Evolutionary conservation across 1,284 basidiomycete species (phyloP).

Genomic region (Tilletia setariae): DNA sequence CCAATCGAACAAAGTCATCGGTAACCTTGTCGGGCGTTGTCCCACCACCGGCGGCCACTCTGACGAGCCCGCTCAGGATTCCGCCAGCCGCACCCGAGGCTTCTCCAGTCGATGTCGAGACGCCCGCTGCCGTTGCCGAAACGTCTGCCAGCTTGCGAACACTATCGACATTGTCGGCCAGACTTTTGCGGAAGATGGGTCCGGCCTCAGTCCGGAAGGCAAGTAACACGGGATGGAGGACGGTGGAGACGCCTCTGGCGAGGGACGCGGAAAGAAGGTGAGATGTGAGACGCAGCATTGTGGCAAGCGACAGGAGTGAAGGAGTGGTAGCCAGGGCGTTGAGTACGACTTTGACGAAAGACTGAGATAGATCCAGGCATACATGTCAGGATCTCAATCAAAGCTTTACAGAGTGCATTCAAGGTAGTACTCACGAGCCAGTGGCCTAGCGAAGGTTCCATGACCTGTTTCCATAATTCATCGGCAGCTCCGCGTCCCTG

Average conservation of each 20-base stretch:
- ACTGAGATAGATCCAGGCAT: background rate
- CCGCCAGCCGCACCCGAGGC: background rate
- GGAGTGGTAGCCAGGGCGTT: background rate
- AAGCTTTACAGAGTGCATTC: background rate
- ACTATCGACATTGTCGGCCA: constrained; percentile 10
- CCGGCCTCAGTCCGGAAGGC: constrained; percentile 11
- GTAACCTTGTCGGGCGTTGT: constrained; percentile 12
- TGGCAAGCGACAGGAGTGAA: constrained; percentile 5
- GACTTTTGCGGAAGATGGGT: background rate
- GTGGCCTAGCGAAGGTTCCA: constrained; percentile 40
- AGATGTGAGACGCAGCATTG: constrained; percentile 9
- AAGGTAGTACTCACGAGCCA: constrained; percentile 23
- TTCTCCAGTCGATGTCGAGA: background rate
- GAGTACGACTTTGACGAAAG: background rate
- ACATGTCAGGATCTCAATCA: background rate
- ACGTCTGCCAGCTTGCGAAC: background rate
- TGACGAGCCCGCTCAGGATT: constrained; percentile 11
- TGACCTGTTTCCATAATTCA: constrained; percentile 49
- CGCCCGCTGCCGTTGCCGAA: constrained; percentile 3
- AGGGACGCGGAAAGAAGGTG: constrained; percentile 14
- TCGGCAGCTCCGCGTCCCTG: constrained; percentile 29
- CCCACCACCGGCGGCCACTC: constrained; percentile 4
- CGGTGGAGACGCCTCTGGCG: background rate
- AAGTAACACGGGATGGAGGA: constrained; percentile 6
- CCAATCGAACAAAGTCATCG: constrained; percentile 17